These are phyloP conservation scores for Camellia japonica DNA, from an alignment of 148 eudicot genomes.

Conservation along the genomic window DNA sequence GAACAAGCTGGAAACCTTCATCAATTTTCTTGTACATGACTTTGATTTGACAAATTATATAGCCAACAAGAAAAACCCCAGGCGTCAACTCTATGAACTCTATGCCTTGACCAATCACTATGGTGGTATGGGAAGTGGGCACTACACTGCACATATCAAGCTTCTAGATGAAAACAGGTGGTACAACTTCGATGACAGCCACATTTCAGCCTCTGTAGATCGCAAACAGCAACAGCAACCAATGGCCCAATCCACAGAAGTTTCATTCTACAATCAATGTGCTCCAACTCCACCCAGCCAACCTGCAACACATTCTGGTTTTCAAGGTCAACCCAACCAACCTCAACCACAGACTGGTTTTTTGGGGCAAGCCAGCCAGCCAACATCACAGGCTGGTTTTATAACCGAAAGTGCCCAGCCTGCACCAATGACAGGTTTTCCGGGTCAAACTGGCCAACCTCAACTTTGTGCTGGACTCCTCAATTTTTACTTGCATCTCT, in stretches of 20 bases:
- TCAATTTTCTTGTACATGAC: slow-evolving; percentile 85
- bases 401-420: slow-evolving; percentile 21
- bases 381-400: slow-evolving; percentile 1
- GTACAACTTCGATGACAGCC: slow-evolving; percentile 90
- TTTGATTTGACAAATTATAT: slow-evolving; percentile 85
- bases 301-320: slow-evolving; percentile 19
- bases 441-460: slow-evolving; percentile 23
- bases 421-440: slow-evolving; percentile 15
- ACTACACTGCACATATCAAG: slow-evolving; percentile 95
- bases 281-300: too few relatives aligned
- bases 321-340: slow-evolving; percentile 26
- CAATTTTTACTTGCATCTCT: too few relatives aligned
- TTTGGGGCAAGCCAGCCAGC: slow-evolving; percentile 22
- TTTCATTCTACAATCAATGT: too few relatives aligned
- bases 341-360: slow-evolving; percentile 21
- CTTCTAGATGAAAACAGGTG: slow-evolving; percentile 74
- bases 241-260: too few relatives aligned
- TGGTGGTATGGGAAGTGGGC: slow-evolving; percentile 97
- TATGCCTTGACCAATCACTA: slow-evolving; percentile 93
- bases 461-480: too few relatives aligned
- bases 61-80: slow-evolving; percentile 74
- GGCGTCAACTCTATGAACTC: slow-evolving; percentile 77
- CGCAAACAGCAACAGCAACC: too few relatives aligned
- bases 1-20: slow-evolving; percentile 86
- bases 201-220: slow-evolving; percentile 83